Percentiles rank a stretch among this genome's conserved stretches.
These are phyloP conservation scores for Aureobasidium lini DNA, from an alignment of 2,329 filamentous ascomycete species.

Conservation along the genomic window DNA sequence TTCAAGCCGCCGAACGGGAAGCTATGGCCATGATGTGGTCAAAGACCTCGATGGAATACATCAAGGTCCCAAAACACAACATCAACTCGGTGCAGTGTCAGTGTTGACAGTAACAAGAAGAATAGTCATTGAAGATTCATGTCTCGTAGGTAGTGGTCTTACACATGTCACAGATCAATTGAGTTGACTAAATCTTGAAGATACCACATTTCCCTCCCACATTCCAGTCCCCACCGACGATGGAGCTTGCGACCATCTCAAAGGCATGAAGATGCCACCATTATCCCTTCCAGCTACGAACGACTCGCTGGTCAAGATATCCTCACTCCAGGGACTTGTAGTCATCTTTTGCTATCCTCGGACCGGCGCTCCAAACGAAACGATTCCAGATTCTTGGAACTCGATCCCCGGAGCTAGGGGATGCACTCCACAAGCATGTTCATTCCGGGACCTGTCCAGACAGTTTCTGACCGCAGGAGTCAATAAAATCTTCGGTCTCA, in stretches of 20 bases:
- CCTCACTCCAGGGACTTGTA: constrained; percentile 29
- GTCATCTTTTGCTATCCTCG: constrained; percentile 39
- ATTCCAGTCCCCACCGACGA: constrained; percentile 35
- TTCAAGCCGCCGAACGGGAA: background rate
- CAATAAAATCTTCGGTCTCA: constrained; percentile 32
- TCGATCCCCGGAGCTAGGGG: constrained; percentile 37
- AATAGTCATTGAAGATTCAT: too few relatives aligned
- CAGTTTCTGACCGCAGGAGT: constrained; percentile 27
- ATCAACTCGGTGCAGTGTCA: background rate
- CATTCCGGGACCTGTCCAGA: constrained; percentile 31
- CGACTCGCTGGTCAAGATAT: constrained; percentile 26
- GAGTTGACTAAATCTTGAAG: background rate
- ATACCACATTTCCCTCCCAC: constrained; percentile 25
- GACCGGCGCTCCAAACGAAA: constrained; percentile 33
- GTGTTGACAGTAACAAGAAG: background rate
- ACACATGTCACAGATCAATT: background rate
- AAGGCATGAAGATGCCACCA: constrained; percentile 24
- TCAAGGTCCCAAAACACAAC: constrained; percentile 5
- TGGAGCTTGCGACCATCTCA: constrained; percentile 33
- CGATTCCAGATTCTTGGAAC: constrained; percentile 35
- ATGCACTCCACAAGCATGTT: constrained; percentile 39
- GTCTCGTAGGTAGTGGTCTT: background rate
- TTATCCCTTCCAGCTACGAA: constrained; percentile 29
- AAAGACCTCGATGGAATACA: background rate
- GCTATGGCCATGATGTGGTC: background rate